Evolutionary conservation across 2,329 filamentous ascomycete genomes (phyloP).

Genomic region (Pyrenochaeta sp.): DNA sequence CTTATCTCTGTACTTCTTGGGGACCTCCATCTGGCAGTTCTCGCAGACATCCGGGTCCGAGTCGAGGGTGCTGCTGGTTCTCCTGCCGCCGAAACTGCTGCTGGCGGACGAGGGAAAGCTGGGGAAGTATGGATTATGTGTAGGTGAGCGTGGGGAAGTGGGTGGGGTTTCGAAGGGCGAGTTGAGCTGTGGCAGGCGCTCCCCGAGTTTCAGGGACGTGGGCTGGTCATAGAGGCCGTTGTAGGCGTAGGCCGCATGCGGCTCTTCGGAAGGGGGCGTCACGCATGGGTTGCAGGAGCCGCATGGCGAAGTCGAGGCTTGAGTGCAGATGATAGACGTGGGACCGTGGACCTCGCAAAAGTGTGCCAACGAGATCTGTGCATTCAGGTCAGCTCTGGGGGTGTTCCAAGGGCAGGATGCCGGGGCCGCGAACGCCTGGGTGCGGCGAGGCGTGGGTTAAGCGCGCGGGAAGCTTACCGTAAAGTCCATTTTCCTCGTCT

Average conservation of each 20-base stretch:
- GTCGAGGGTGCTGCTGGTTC: slow-evolving; percentile 50
- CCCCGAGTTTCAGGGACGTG: slow-evolving; percentile 40
- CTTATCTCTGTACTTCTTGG: slow-evolving; percentile 62
- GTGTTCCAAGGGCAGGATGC: slow-evolving; percentile 13
- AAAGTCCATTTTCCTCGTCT: slow-evolving; percentile 50
- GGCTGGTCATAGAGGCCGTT: slow-evolving; percentile 47
- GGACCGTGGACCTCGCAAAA: slow-evolving; percentile 71
- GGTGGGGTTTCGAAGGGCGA: slow-evolving; percentile 53
- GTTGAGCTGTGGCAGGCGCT: slow-evolving; percentile 42
- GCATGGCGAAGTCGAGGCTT: slow-evolving; percentile 64
- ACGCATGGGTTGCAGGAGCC: slow-evolving; percentile 60
- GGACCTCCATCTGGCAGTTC: slow-evolving; percentile 65
- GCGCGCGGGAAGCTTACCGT: slow-evolving; percentile 45
- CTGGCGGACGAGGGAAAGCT: slow-evolving; percentile 42
- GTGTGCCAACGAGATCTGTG: slow-evolving; percentile 67
- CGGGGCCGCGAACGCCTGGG: no score
- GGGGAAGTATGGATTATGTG: slow-evolving; percentile 61
- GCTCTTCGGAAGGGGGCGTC: slow-evolving; percentile 51
- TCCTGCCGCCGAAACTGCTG: slow-evolving; percentile 40
- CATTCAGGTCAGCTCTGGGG: slow-evolving; percentile 29
- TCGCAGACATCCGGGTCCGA: slow-evolving; percentile 64
- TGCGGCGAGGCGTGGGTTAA: slow-evolving; percentile 9
- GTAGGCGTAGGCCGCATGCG: slow-evolving; percentile 41
- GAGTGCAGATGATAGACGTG: slow-evolving; percentile 69
- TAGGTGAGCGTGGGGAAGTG: slow-evolving; percentile 50